Evolutionary conservation across 768 basidiomycete species (phyloP).

Genomic region (Porphyrellus cyaneotinctus): DNA sequence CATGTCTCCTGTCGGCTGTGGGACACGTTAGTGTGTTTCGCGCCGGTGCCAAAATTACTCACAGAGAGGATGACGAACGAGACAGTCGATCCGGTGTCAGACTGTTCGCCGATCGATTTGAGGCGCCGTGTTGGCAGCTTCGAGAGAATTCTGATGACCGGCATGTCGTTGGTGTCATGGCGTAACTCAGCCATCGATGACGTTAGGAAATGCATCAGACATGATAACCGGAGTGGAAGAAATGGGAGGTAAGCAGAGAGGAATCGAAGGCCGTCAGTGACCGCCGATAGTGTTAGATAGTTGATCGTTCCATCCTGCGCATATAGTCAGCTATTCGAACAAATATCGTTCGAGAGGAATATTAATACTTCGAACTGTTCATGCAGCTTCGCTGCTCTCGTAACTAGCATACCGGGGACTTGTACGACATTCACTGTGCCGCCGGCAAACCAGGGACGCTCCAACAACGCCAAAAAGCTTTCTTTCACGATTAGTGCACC

Average conservation of each 20-base stretch:
- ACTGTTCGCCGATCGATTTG: slow-evolving; percentile 57
- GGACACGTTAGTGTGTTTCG: not conserved
- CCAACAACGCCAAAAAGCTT: slow-evolving; percentile 54
- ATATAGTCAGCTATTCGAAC: slow-evolving; percentile 7
- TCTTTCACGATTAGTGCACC: slow-evolving; percentile 76
- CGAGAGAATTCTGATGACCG: slow-evolving; percentile 69
- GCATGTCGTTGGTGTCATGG: slow-evolving; percentile 56
- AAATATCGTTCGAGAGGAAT: not conserved
- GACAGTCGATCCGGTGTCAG: slow-evolving; percentile 61
- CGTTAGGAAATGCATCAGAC: slow-evolving; percentile 59
- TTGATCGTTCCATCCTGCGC: slow-evolving; percentile 81
- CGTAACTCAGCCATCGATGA: slow-evolving; percentile 51
- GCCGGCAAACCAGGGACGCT: slow-evolving; percentile 82
- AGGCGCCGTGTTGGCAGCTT: slow-evolving; percentile 51
- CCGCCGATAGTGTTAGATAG: slow-evolving; percentile 70
- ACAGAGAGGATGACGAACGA: slow-evolving; percentile 63
- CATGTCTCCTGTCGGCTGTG: slow-evolving; percentile 61
- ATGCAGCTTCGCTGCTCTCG: slow-evolving; percentile 51
- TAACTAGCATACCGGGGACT: slow-evolving; percentile 70
- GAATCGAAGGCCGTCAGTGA: slow-evolving; percentile 74
- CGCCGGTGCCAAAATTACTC: slow-evolving; percentile 25
- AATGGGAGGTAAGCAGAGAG: slow-evolving; percentile 77
- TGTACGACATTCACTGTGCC: slow-evolving; percentile 82
- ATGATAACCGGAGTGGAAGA: slow-evolving; percentile 70
- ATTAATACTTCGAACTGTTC: slow-evolving; percentile 73